Evolutionary conservation across 2,329 filamentous ascomycete genomes (phyloP).

Genomic region (Aspergillus eucalypticola): DNA sequence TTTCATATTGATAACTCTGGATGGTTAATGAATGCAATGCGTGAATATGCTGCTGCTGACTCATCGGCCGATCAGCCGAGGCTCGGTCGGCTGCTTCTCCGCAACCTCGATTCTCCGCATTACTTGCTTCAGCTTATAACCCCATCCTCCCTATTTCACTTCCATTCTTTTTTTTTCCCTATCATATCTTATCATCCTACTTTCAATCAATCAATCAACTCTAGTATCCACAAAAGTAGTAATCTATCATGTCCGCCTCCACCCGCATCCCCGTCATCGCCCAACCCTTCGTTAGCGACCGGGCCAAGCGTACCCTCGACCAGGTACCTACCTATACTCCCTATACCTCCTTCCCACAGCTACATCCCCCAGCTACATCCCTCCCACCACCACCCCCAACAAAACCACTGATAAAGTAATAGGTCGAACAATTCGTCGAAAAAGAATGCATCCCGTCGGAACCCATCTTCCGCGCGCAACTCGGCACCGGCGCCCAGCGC

Average conservation of each 20-base stretch:
- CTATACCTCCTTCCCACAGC: neutral
- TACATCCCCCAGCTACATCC: neutral
- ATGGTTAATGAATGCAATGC: neutral
- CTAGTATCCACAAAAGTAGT: neutral
- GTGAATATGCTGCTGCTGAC: neutral
- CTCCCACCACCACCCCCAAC: slow-evolving; percentile 6
- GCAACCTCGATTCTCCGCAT: slow-evolving; percentile 25
- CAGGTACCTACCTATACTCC: slow-evolving; percentile 46
- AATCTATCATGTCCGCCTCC: slow-evolving; percentile 50
- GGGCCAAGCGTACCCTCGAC: slow-evolving; percentile 80
- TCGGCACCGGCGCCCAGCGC: slow-evolving; percentile 72
- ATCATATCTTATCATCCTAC: neutral
- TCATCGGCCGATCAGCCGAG: slow-evolving; percentile 24
- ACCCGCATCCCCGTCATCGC: slow-evolving; percentile 60
- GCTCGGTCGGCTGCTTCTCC: slow-evolving; percentile 35
- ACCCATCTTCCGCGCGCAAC: slow-evolving; percentile 73
- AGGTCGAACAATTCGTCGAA: slow-evolving; percentile 94
- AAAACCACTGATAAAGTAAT: slow-evolving; percentile 1
- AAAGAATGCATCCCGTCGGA: slow-evolving; percentile 92
- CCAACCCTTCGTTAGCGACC: slow-evolving; percentile 71
- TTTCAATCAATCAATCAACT: neutral
- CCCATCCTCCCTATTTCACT: neutral
- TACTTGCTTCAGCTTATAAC: slow-evolving; percentile 1
- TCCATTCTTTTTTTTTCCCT: neutral
- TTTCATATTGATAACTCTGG: too few species aligned